These are phyloP conservation scores for Ormosia emarginata DNA, from an alignment of 306 rosid species.

Conservation along the genomic window DNA sequence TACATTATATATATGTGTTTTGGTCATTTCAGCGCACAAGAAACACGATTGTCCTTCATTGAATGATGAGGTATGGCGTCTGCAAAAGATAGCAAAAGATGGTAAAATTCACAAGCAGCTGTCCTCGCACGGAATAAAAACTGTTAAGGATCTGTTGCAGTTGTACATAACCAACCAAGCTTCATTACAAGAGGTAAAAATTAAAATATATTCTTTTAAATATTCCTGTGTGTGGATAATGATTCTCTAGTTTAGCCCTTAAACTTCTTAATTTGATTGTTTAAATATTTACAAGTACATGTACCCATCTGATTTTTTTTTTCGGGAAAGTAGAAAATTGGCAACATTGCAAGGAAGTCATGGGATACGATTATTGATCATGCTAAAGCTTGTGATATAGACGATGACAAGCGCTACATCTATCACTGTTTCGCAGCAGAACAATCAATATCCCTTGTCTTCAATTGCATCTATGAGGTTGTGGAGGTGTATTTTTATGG, in stretches of 20 bases:
- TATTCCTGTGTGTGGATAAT: background rate
- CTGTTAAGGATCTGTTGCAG: conserved; percentile 39
- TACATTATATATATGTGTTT: background rate
- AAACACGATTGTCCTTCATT: conserved; percentile 30
- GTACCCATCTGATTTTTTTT: background rate
- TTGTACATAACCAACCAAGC: background rate
- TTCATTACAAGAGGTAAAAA: conserved; percentile 21
- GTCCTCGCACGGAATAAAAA: background rate
- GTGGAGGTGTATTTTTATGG: conserved; percentile 20
- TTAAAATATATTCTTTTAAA: background rate
- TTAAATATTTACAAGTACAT: background rate
- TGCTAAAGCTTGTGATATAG: conserved; percentile 30
- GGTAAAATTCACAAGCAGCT: conserved; percentile 8
- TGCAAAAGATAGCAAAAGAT: conserved; percentile 30
- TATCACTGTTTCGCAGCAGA: background rate
- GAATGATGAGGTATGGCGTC: conserved; percentile 38
- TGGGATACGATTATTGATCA: conserved; percentile 44
- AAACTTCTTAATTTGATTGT: background rate
- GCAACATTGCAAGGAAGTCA: background rate
- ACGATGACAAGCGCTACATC: background rate
- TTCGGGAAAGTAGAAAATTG: conserved; percentile 39
- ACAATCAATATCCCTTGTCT: background rate
- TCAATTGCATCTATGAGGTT: conserved; percentile 37
- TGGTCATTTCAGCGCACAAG: conserved; percentile 24
- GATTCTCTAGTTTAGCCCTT: background rate